Evolutionary conservation across 2,329 filamentous ascomycete species (phyloP), one percentile per base, ranked within the genome.

Genomic region (Leptosphaerulina australis): DNA sequence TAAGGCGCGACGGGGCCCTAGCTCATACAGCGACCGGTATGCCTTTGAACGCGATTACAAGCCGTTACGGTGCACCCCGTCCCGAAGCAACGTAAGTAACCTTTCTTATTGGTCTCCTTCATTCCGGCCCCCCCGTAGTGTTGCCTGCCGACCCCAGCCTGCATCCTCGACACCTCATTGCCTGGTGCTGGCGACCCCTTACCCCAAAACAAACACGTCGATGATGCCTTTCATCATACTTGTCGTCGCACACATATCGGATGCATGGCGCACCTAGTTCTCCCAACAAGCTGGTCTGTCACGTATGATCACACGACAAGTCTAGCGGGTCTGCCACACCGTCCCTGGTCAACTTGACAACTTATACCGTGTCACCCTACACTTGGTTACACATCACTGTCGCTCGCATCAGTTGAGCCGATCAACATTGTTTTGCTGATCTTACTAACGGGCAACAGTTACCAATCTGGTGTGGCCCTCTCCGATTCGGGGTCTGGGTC

Each of bases 401-500:
- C 59, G 66, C 59, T 71, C 66, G 63, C 68, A 69, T 63, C 60
- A 62, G 48, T 63, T 58, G 55, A 52, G 40, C 54, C 60, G 48
- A 62, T 60, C 59, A 63, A 40, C 55, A 59, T 54, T 63, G 58
- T 66, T 64, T 67, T 59, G 56, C 60, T 63, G 56, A 52, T 38
- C 58, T 66, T 53, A 66, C 70, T 74, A 64, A 72, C 65, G 64
- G 44, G 47, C 60, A 63, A 67, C 71, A 83, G 81, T 67, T 83
- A 80, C 68, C 75, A 78, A 55, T 63, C 76, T 56, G 74, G 74
- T 53, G 70, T 77, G 64, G 75, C 77, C 59, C 76, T 82, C 61
- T 77, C 82, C 52, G 81, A 84, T 71, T 81, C 81, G 53, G 80
- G 78, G 48, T 79, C 77, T 48, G 81, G 80, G 64, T 82, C 78